phyloP scores from a whole-genome alignment of 768 basidiomycete genomes.

The Multifurca ochricompacta region DNA sequence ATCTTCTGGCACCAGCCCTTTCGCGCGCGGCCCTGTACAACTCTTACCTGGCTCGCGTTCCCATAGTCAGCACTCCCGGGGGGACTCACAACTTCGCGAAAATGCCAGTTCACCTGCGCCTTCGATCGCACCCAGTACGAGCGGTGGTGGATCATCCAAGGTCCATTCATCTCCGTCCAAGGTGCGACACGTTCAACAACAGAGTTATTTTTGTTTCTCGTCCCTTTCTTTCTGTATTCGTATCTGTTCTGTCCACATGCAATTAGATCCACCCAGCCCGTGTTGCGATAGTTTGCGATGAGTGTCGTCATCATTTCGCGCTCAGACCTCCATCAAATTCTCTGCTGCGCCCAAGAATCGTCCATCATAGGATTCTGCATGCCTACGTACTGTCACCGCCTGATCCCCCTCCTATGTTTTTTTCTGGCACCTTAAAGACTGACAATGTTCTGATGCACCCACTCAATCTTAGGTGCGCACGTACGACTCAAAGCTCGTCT shows the following conservation, averaged over 20 bases:
- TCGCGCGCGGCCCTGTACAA: conserved; percentile 17
- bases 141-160: conserved; percentile 26
- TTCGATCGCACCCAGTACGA: conserved; percentile 21
- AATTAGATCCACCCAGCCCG: background rate
- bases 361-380: background rate
- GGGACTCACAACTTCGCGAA: conserved; percentile 18
- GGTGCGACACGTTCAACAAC: background rate
- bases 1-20: conserved; percentile 18
- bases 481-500: conserved; percentile 73
- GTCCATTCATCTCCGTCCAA: conserved; percentile 22
- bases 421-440: background rate
- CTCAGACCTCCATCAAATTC: background rate
- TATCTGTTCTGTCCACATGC: background rate
- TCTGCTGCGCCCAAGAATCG: background rate
- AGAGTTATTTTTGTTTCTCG: background rate
- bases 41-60: conserved; percentile 18
- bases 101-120: conserved; percentile 24
- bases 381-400: background rate
- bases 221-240: background rate
- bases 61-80: conserved; percentile 24
- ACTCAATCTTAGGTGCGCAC: conserved; percentile 49
- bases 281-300: background rate
- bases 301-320: background rate
- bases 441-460: background rate
- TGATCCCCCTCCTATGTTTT: too few relatives aligned